Evolutionary conservation across 495 filamentous ascomycete genomes (phyloP), one percentile per base, ranked within the genome.

Genomic region (Letharia columbiana): DNA sequence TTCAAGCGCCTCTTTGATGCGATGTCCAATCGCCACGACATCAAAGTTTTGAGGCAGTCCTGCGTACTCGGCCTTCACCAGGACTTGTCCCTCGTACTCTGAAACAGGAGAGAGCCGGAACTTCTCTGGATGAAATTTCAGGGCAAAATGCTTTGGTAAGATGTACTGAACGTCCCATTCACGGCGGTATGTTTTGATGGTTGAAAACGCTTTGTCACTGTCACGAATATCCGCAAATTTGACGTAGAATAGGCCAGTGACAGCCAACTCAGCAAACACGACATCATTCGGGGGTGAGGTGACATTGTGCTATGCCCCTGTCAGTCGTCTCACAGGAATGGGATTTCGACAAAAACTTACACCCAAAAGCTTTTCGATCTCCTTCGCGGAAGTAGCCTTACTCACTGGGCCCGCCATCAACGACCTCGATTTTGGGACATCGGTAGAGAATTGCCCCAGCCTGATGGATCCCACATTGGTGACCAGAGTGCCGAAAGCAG

Each of bases 151-250:
- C 60, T 66, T 72, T 5, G 79, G 74, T 28, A 75, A 74, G 28
- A 88, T 76, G 62, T 81, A 84, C 60, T 78, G 72, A 17, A 80
- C 77, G 42, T 70, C 63, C 80, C 84, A 88, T 47, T 80, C 77
- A n/a, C 72, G 75, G 62, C 74, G 71, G 57, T 76, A 72, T 42
- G 78, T 68, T 11, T 76, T 72, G 54, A 83, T 68, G 20, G 79
- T 80, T 41, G 77, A 72, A 65, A 79, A 77, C 23, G 80, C 75
- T 31, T 77, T 77, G 52, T 74, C 79, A 40, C 84, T 80, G 69
- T 87, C 83, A 63, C 79, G 77, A 56, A 88, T 81, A 67, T 89
- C 82, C 18, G 77, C 73, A 67, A 87, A 82, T 6, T 76, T 80
- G 62, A 88, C 71, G 68, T 81, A 86, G n/a, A 86, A 76, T 12